phyloP scores from a whole-genome alignment of 306 rosid species.

The Psophocarpus tetragonolobus region DNA sequence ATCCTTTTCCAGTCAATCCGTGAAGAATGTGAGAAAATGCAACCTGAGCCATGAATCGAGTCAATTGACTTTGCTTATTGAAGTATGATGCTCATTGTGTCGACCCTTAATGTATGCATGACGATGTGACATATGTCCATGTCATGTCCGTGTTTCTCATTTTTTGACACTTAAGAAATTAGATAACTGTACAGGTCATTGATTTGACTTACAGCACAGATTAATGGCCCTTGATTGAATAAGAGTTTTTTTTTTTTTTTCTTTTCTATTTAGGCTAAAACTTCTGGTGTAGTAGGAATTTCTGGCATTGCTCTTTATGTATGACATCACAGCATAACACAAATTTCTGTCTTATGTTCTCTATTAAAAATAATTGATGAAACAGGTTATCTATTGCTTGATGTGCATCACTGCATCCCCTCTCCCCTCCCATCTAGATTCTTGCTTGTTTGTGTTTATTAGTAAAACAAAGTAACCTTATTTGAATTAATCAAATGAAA shows the following conservation, averaged over 20 bases:
- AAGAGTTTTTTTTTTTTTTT: neutral
- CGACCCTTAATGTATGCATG: slow-evolving; percentile 27
- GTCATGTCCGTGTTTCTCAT: slow-evolving; percentile 22
- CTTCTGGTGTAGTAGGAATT: neutral
- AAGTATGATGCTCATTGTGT: slow-evolving; percentile 23
- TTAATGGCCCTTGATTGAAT: slow-evolving; percentile 25
- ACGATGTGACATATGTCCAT: slow-evolving; percentile 9
- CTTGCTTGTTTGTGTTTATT: neutral
- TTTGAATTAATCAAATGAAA: no score
- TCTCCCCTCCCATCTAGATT: neutral
- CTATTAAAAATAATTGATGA: slow-evolving; percentile 22
- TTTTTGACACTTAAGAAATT: slow-evolving; percentile 35
- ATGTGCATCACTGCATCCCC: neutral
- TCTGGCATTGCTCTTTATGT: slow-evolving; percentile 7
- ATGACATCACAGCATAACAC: neutral
- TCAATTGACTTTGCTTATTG: slow-evolving; percentile 40
- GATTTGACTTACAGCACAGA: neutral
- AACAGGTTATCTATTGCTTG: slow-evolving; percentile 2
- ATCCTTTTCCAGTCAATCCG: slow-evolving; percentile 85
- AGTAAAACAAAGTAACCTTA: neutral
- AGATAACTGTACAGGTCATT: slow-evolving; percentile 9
- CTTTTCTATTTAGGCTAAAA: neutral
- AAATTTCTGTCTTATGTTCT: neutral
- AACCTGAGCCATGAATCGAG: slow-evolving; percentile 72
- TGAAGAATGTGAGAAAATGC: slow-evolving; percentile 95